Conservation (phyloP, 1,284 basidiomycete species). For the Pyrrhoderma lamaoense region DNA sequence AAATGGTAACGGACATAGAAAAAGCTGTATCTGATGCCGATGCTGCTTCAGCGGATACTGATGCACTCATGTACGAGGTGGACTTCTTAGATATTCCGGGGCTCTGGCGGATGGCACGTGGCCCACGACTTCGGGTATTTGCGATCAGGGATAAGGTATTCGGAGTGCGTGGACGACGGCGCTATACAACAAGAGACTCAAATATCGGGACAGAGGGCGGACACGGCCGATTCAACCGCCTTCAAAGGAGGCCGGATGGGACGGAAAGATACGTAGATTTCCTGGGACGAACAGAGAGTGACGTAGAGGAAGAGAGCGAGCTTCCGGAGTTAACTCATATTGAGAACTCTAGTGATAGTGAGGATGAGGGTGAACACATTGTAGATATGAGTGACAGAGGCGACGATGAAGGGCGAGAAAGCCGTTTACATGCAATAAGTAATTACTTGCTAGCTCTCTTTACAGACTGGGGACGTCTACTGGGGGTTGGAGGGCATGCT, state of each 20-base stretch:
- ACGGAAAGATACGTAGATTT: constrained; percentile 52
- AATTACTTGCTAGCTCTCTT: constrained; percentile 70
- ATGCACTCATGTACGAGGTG: constrained; percentile 62
- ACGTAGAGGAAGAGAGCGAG: constrained; percentile 60
- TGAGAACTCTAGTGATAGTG: constrained; percentile 14
- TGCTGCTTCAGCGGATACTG: constrained; percentile 51
- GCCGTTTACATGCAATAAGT: constrained; percentile 48
- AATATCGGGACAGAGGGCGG: constrained; percentile 23
- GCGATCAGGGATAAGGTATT: constrained; percentile 43
- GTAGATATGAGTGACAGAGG: constrained; percentile 25
- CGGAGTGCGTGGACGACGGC: constrained; percentile 36
- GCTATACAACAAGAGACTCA: neutral
- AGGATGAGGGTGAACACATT: constrained; percentile 2
- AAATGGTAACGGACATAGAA: constrained; percentile 45
- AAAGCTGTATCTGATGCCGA: constrained; percentile 41
- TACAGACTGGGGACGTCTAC: constrained; percentile 51
- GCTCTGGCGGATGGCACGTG: constrained; percentile 57
- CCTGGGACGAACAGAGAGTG: constrained; percentile 63
- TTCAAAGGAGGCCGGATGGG: constrained; percentile 66
- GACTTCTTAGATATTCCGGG: constrained; percentile 57
- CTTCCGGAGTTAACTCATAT: constrained; percentile 27
- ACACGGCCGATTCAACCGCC: constrained; percentile 50
- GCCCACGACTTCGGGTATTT: constrained; percentile 56
- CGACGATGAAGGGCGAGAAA: constrained; percentile 44
- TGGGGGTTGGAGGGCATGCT: constrained; percentile 21